Percentiles rank a stretch among this genome's conserved stretches.
Conservation (phyloP, 108 stramenopile genomes). For the Nannochloropsis gaditana region DNA sequence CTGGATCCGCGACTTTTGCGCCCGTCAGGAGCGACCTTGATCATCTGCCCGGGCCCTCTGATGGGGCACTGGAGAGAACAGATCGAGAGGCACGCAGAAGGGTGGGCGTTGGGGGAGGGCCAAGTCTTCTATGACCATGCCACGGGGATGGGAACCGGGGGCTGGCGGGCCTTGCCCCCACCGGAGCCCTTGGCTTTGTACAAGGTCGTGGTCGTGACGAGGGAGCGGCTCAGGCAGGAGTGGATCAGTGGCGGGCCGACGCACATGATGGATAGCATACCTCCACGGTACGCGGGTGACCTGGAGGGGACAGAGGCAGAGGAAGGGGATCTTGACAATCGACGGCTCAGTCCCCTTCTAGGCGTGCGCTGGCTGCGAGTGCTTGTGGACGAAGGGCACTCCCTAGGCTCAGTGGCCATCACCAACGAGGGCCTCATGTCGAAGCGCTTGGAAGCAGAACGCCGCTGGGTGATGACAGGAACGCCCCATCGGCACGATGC, state of each 20-base stretch:
- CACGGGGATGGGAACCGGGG: neutral
- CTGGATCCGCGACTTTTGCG: slow-evolving; percentile 34
- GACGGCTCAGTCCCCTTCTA: neutral
- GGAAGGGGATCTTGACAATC: neutral
- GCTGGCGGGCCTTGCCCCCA: slow-evolving; percentile 27
- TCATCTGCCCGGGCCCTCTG: slow-evolving; percentile 67
- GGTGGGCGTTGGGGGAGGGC: neutral
- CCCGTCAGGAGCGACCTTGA: slow-evolving; percentile 60
- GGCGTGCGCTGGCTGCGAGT: slow-evolving; percentile 58
- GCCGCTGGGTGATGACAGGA: slow-evolving; percentile 71
- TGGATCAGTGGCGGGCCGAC: neutral
- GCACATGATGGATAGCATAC: neutral
- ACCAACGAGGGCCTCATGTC: slow-evolving; percentile 36
- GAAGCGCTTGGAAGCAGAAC: slow-evolving; percentile 55
- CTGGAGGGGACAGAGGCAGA: neutral
- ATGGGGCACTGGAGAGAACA: slow-evolving; percentile 71
- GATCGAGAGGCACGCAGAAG: slow-evolving; percentile 52
- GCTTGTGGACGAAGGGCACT: slow-evolving; percentile 72
- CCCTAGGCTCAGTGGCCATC: slow-evolving; percentile 55
- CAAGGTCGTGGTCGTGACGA: slow-evolving; percentile 48
- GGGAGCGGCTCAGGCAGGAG: slow-evolving; percentile 46
- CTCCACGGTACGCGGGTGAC: neutral
- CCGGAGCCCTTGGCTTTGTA: slow-evolving; percentile 29
- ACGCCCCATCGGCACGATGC: slow-evolving; percentile 60
- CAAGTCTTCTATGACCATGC: neutral